Base-by-base conservation (phyloP, 2,329 filamentous ascomycete genomes). In the Hirsutella minnesotensis region DNA sequence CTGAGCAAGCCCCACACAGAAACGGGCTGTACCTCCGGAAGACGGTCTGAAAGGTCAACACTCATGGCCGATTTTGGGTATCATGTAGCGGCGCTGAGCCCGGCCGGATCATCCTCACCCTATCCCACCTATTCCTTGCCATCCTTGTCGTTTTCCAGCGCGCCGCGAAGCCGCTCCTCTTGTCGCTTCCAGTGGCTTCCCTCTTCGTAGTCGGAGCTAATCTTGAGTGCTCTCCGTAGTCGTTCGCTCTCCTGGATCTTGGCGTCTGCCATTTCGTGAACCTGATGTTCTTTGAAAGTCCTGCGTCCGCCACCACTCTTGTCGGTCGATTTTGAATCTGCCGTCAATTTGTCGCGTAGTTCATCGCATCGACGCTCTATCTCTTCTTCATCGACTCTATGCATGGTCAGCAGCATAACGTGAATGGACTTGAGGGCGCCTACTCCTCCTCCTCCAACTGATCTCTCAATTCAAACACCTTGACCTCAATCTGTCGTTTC, bases 241-340 rank as follows among this genome's bases (percentile, higher is more conserved):
- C 85, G 76, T 66, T 96, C 89, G 62, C 83, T 95, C 72, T 98
- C 92, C 60, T 86, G 83, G 52, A 94, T 90, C 74, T 98, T 98
- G 46, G 90, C 92, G 56, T 92, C 85, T 16, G 92, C 92, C 60
- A 95, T 73, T 66, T 96, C 92, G 67, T 98, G 92, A 18, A 96
- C 88, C 65, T 96, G 87, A 64, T 96, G 88, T 51, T 81, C 73
- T 66, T 96, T 98, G 49, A 96, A 73, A 9, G 77, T 73, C 42
- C 59, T 65, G 44, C 64, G 59, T n/a, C 57, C 62, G 20, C 59
- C 64, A 43, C 54, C 59, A 20, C 48, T 52, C 19, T 49, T 59
- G 29, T 54, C 57, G 1, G 53, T 55, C 0, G 56, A 55, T 38
- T 64, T 59, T 47, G 64, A 59, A 45, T 68, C 63, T 10, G 57